Percentiles rank a stretch among this genome's conserved stretches.
Conservation (phyloP, 2,329 filamentous ascomycete species). For the Penicillium sp. region DNA sequence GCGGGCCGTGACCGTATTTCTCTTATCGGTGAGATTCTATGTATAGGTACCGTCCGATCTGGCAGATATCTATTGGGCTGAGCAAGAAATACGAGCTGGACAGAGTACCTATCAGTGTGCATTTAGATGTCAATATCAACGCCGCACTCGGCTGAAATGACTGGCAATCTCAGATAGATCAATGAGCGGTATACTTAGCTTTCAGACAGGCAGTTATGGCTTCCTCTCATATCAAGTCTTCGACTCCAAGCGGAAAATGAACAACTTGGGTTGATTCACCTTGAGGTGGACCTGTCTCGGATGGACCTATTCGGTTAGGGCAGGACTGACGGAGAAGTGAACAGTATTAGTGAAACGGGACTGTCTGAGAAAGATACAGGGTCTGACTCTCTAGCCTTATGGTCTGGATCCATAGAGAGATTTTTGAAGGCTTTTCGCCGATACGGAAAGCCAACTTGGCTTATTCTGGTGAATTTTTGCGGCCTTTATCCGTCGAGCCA, state of each 20-base stretch:
- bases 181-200: not conserved
- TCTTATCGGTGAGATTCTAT: constrained; percentile 6
- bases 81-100: constrained; percentile 1
- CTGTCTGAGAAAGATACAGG: not conserved
- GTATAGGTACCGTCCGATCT: not conserved
- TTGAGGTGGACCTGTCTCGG: not conserved
- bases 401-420: not conserved
- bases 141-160: not conserved
- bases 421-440: not conserved
- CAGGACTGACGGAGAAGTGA: not conserved
- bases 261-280: not conserved
- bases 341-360: not conserved
- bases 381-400: not conserved
- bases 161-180: not conserved
- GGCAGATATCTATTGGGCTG: not conserved
- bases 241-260: no score
- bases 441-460: constrained; percentile 3
- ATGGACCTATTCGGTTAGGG: not conserved
- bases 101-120: not conserved
- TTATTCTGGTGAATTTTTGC: not conserved
- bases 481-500: not conserved
- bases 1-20: not conserved
- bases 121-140: not conserved
- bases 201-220: not conserved
- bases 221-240: not conserved